These are phyloP conservation scores for Phytophthora parvispora DNA, from an alignment of 352 stramenopile species.

Conservation along the genomic window DNA sequence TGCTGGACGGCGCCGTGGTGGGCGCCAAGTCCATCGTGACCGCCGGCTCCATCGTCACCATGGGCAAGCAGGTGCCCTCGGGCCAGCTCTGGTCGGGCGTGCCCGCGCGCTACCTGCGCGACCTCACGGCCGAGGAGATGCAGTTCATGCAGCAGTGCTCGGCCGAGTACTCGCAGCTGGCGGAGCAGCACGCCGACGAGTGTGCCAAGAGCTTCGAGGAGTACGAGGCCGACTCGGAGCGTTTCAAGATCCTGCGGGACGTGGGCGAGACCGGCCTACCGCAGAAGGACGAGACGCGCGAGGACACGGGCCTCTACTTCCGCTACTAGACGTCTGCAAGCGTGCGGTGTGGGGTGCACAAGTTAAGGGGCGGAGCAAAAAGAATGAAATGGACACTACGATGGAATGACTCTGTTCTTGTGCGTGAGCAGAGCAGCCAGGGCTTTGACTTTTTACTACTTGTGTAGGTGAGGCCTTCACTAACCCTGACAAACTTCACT, in stretches of 20 bases:
- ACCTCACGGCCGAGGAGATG: constrained; percentile 88
- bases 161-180: constrained; percentile 87
- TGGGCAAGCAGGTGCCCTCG: constrained; percentile 88
- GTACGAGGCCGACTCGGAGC: constrained; percentile 81
- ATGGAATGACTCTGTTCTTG: constrained; percentile 17
- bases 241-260: constrained; percentile 80
- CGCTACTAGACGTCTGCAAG: constrained; percentile 80
- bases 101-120: constrained; percentile 84
- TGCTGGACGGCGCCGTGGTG: constrained; percentile 92
- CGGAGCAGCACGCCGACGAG: constrained; percentile 78
- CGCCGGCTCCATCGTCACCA: constrained; percentile 90
- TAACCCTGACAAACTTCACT: constrained; percentile 10
- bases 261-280: constrained; percentile 85
- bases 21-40: constrained; percentile 92
- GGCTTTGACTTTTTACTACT: constrained; percentile 1
- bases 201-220: constrained; percentile 88
- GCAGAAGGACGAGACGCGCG: constrained; percentile 72
- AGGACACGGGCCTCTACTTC: constrained; percentile 90
- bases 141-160: constrained; percentile 93
- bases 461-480: too few species aligned
- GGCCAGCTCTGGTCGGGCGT: constrained; percentile 92
- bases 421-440: not conserved
- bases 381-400: constrained; percentile 46
- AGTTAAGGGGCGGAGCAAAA: constrained; percentile 39
- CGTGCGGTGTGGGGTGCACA: constrained; percentile 20